These are phyloP conservation scores for Hypoxylon intermedium DNA, from an alignment of 495 filamentous ascomycete species.

Conservation along the genomic window DNA sequence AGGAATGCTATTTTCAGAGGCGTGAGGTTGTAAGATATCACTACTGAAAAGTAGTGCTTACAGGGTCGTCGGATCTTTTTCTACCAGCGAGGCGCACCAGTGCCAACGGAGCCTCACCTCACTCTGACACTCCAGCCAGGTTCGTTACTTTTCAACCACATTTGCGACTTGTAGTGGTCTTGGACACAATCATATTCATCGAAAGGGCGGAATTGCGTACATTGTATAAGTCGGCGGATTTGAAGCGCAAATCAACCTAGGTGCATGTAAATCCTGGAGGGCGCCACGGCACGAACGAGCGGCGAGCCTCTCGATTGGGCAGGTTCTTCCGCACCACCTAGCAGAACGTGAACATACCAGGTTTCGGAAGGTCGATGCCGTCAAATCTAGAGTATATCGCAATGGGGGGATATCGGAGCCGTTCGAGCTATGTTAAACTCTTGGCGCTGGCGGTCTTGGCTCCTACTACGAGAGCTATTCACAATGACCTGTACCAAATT, in stretches of 20 bases:
- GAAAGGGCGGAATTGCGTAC: not conserved
- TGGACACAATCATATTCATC: not conserved
- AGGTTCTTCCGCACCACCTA: not conserved
- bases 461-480: slow-evolving; percentile 7
- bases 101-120: slow-evolving; percentile 11
- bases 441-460: slow-evolving; percentile 37
- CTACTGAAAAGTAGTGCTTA: slow-evolving; percentile 23
- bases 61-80: slow-evolving; percentile 18
- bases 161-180: not conserved
- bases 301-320: slow-evolving; percentile 8
- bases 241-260: not conserved
- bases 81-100: slow-evolving; percentile 13
- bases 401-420: slow-evolving; percentile 45
- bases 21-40: slow-evolving; percentile 13
- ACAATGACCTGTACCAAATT: slow-evolving; percentile 26
- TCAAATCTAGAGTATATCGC: slow-evolving; percentile 2
- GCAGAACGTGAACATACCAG: not conserved
- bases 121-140: not conserved
- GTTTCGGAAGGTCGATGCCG: not conserved
- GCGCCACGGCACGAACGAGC: slow-evolving; percentile 2
- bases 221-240: not conserved
- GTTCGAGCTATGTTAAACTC: slow-evolving; percentile 38
- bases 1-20: slow-evolving; percentile 22
- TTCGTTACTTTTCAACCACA: slow-evolving; percentile 13
- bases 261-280: slow-evolving; percentile 3